Evolutionary conservation across 2,329 filamentous ascomycete species (phyloP), one percentile per base, ranked within the genome.

Genomic region (Microcera coccophila): DNA sequence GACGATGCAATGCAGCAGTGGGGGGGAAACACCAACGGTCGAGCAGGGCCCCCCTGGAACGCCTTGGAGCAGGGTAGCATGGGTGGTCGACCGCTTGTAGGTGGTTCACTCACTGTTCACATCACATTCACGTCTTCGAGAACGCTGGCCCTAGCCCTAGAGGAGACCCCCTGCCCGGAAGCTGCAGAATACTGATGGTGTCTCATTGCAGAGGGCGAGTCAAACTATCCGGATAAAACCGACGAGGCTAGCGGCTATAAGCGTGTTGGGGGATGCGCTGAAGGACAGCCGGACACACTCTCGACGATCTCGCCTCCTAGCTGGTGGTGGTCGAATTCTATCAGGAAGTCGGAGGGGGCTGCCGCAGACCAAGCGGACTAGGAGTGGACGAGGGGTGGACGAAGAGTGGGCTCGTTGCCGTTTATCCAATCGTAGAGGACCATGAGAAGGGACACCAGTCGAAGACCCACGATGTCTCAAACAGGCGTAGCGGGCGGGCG

Each of bases 401-500:
- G 24, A n/a, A n/a, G n/a, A n/a, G n/a, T n/a, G n/a, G n/a, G n/a
- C n/a, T n/a, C 22, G 7, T 7, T 7, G 12, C 29, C 49, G 54
- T 56, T 54, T 38, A 48, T 53, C 50, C 36, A 51, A 49, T 47
- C 51, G 49, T 56, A 53, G n/a, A n/a, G 55, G 48, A 48, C 53
- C 55, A 49, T 57, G 55, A 48, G 48, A 45, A 46, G 48, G 55
- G 52, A 48, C 22, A 12, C 12, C 12, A 12, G 22, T 7, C 22
- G 7, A n/a, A 7, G 22, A 7, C 22, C 22, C 22, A 12, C 22
- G 7, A 26, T 26, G 22, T 47, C 53, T 47, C 41, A 41, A 57
- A 58, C 45, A 47, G 55, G 55, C 49, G 55, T 58, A 57, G 55
- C 42, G 52, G 47, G 53, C 49, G 52, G n/a, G 52, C 47, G 52